phyloP scores from a whole-genome alignment of 2,329 filamentous ascomycete genomes.

The Pleoardoris graminearum region DNA sequence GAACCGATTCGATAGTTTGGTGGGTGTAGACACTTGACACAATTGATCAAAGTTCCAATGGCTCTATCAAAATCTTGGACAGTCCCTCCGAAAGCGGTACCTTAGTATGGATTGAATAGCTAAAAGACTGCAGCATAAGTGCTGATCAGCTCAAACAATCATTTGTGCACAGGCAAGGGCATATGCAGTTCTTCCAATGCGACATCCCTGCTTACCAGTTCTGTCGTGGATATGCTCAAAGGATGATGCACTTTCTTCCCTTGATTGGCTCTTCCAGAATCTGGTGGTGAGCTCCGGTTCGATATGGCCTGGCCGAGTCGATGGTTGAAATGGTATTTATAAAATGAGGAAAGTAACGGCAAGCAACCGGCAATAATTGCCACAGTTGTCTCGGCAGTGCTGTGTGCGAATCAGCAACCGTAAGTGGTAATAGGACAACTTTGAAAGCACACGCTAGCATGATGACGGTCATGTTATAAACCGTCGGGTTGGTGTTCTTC shows the following conservation, averaged over 20 bases:
- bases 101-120: no score
- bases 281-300: background rate
- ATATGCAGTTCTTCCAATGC: background rate
- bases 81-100: no score
- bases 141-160: no score
- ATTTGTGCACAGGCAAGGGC: no score
- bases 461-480: constrained; percentile 9
- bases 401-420: background rate
- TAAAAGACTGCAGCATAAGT: no score
- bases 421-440: background rate
- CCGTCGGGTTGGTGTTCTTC: constrained; percentile 8
- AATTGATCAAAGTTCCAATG: no score
- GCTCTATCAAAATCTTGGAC: no score
- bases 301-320: background rate
- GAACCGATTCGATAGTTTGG: constrained; percentile 7
- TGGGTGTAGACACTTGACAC: background rate
- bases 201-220: background rate
- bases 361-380: constrained; percentile 8
- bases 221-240: constrained; percentile 7
- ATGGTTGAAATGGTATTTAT: constrained; percentile 3
- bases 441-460: constrained; percentile 3
- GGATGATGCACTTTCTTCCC: constrained; percentile 3
- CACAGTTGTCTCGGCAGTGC: constrained; percentile 7
- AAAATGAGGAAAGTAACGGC: constrained; percentile 6
- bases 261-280: background rate